These are phyloP conservation scores for Cardiospermum halicacabum DNA, from an alignment of 345 rosid genomes.

Conservation along the genomic window DNA sequence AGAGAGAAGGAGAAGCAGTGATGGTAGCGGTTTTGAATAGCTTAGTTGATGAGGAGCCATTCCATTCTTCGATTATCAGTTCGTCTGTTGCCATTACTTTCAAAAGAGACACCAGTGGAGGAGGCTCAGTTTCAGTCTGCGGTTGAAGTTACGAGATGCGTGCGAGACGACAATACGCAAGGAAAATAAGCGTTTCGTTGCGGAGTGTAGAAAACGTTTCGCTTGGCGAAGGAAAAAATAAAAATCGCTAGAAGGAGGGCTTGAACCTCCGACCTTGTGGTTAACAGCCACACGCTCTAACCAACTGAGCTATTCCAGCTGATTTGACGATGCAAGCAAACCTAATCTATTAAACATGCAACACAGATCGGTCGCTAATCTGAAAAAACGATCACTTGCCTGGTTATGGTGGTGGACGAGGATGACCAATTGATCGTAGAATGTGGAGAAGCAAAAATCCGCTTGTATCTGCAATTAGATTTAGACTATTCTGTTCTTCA, in stretches of 20 bases:
- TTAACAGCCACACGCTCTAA: constrained; percentile 91
- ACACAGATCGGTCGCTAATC: too few relatives aligned
- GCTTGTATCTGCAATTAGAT: constrained; percentile 9
- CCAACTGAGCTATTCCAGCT: constrained; percentile 89
- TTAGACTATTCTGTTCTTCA: constrained; percentile 34
- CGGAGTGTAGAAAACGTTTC: neutral
- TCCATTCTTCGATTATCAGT: constrained; percentile 65
- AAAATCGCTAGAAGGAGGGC: constrained; percentile 28
- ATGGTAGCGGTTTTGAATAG: constrained; percentile 64
- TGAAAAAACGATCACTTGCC: neutral
- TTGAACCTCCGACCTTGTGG: constrained; percentile 95
- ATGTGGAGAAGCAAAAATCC: constrained; percentile 50
- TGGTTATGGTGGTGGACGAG: neutral
- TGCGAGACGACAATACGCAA: too few relatives aligned
- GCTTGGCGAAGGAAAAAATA: neutral
- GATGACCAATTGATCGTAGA: neutral
- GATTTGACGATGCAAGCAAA: neutral
- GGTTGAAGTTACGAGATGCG: too few relatives aligned
- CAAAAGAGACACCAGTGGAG: neutral
- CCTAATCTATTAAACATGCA: too few relatives aligned
- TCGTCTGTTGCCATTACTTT: constrained; percentile 3
- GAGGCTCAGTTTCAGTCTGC: too few relatives aligned
- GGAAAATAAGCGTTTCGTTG: constrained; percentile 7
- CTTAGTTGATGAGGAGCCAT: constrained; percentile 73
- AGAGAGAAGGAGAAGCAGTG: constrained; percentile 52